A percentile compares a stretch with the other conserved stretches of the same genome.
Conservation (phyloP, 2,329 filamentous ascomycete species). For the Aspergillus sp. region DNA sequence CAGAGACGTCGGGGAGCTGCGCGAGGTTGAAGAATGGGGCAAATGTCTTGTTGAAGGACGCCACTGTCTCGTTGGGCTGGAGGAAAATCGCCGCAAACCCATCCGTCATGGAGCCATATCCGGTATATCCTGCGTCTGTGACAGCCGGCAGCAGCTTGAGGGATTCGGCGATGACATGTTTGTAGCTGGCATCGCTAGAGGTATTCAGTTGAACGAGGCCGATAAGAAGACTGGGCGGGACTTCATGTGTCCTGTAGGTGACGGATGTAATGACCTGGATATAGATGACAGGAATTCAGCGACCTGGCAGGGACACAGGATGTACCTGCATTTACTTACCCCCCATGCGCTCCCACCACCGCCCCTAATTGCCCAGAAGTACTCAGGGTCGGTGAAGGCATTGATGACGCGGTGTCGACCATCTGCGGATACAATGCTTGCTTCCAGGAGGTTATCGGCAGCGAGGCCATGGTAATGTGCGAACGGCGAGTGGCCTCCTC, state of each 20-base stretch:
- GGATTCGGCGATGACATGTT: not conserved
- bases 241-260: conserved; percentile 4
- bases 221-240: not conserved
- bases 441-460: conserved; percentile 3
- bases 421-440: conserved; percentile 1
- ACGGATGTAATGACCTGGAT: conserved; percentile 1
- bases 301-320: not conserved
- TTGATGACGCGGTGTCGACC: conserved; percentile 1
- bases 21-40: not conserved
- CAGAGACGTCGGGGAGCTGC: not conserved
- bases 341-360: conserved; percentile 3
- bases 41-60: conserved; percentile 1
- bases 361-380: conserved; percentile 2
- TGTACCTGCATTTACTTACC: not conserved
- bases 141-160: not conserved
- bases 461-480: conserved; percentile 3
- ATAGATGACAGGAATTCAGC: not conserved
- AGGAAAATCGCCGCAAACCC: not conserved
- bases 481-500: conserved; percentile 2
- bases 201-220: not conserved
- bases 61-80: not conserved
- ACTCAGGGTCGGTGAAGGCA: not conserved
- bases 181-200: not conserved
- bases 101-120: not conserved
- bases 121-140: conserved; percentile 1